Base-by-base conservation (phyloP, 2,329 filamentous ascomycete species). In the Aspergillus puulaauensis region DNA sequence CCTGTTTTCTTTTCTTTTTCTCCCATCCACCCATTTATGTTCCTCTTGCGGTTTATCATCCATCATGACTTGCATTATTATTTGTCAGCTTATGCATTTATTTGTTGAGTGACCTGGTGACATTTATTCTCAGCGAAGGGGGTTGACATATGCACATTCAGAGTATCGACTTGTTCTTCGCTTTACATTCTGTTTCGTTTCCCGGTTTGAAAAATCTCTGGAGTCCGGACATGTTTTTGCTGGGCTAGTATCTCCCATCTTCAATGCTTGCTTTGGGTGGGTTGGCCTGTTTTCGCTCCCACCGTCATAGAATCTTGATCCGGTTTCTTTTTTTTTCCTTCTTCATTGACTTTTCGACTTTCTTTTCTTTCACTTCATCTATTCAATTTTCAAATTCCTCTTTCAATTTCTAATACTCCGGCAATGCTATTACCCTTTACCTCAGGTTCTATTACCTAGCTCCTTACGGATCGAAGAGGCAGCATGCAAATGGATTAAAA, bases 181-280 rank as follows among this genome's bases (percentile, higher is more conserved):
- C 56, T 64, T 31, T 43, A 9, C 53, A 45, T 60, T 62, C 57
- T 64, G 63, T 66, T 55, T 66, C 62, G 65, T 64, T 66, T 69
- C 67, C 62, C 64, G 65, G 62, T 66, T 58, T 48, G 53, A 69
- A 72, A 37, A 73, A 70, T 62, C 66, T 68, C 66, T 65, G 71
- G 71, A 72, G 71, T 74, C 69, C 66, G 65, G 70, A 57, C 67
- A 68, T 73, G 66, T 68, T 68, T 58, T 70, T 68, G 65, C 64
- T 66, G 66, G 67, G 68, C 56, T 67, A 69, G 64, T 68, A 64
- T 68, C 52, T 66, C 61, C 59, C 56, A 52, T 54, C 47, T 62
- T 68, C 64, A 62, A 68, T 67, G 61, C 65, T 67, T 68, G 65
- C 64, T 68, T 66, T 59, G 63, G 63, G 65, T 66, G 63, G 61